Percentiles rank a stretch among this genome's conserved stretches.
Evolutionary conservation across 2,329 filamentous ascomycete genomes (phyloP).

Genomic region (Didymella exigua): DNA sequence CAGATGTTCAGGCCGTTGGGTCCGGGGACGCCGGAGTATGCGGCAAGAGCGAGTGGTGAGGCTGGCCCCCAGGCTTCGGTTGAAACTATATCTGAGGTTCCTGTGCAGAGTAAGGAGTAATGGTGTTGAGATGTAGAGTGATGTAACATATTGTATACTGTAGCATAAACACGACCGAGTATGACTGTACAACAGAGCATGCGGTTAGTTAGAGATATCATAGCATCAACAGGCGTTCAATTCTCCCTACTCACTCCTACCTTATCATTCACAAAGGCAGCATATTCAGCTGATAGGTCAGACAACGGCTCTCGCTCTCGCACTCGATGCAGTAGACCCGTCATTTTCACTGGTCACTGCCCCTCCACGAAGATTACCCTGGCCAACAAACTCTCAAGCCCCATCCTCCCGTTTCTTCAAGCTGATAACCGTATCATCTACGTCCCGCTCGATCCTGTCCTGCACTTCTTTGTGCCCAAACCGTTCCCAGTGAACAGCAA

Average conservation of each 20-base stretch:
- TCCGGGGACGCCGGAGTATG: constrained; percentile 29
- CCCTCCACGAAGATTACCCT: background rate
- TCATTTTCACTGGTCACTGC: background rate
- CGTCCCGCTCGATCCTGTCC: background rate
- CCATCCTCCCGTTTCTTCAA: background rate
- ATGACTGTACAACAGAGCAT: background rate
- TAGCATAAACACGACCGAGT: constrained; percentile 3
- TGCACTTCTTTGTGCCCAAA: background rate
- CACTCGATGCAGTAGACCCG: background rate
- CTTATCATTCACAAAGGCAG: no score
- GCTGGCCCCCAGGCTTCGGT: background rate
- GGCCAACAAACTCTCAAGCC: background rate
- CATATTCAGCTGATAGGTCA: background rate
- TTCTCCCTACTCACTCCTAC: background rate
- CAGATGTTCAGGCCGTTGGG: constrained; percentile 43
- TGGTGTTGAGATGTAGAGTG: background rate
- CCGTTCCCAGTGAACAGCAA: background rate
- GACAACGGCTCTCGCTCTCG: background rate
- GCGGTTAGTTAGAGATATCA: background rate
- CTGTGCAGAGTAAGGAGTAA: background rate
- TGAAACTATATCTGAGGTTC: background rate
- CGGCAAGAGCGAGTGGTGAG: background rate
- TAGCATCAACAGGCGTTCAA: constrained; percentile 4
- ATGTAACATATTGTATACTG: constrained; percentile 11
- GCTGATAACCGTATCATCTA: background rate